Base-by-base conservation (phyloP, 73 alveolate species). In the Paraurostyla sp. region DNA sequence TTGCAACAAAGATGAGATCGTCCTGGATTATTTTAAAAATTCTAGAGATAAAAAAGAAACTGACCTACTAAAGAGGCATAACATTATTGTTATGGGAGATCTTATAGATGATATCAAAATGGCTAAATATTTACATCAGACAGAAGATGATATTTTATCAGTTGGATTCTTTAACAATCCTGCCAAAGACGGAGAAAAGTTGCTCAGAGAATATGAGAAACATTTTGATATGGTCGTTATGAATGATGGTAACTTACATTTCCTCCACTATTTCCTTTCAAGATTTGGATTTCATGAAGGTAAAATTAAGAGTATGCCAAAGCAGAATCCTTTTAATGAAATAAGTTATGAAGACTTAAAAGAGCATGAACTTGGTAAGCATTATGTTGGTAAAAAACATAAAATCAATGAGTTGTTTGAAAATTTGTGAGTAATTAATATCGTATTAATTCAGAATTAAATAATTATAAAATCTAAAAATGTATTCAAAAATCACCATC, bases 211-310 rank as follows among this genome's bases (percentile, higher is more conserved):
- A 23, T 60, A 60, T 60, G 78, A 60, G 23, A 27, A 60, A 27
- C 7, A 60, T 29, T 60, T 60, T 32, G 78, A 60, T 27, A 27
- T 60, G 45, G 78, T 60, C 6, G 25, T 60, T 60, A 50, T 60
- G 3, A 60, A 60, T 33, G 78, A 60, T 27, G 78, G 78, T 2
- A 60, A 60, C 50, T 32, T 60, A 11, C 78, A 60, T 60, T 60
- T 60, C 78, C 78, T 60, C 50, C 78, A 60, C 50, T 60, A 60
- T 60, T 60, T 60, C 78, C 32, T 60, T 45, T 16, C 78, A 16
- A 60, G 78, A 60, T 29, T 60, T 13, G 78, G n/a, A n/a, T n/a
- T n/a, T n/a, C n/a, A n/a, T n/a, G n/a, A n/a, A n/a, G n/a, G n/a
- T n/a, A n/a, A 45, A 30, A 30, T 2, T 9, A 16, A 60, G 52